Evolutionary conservation across 1,139 yeast genomes (phyloP).

Genomic region (Maudiozyma humilis): DNA sequence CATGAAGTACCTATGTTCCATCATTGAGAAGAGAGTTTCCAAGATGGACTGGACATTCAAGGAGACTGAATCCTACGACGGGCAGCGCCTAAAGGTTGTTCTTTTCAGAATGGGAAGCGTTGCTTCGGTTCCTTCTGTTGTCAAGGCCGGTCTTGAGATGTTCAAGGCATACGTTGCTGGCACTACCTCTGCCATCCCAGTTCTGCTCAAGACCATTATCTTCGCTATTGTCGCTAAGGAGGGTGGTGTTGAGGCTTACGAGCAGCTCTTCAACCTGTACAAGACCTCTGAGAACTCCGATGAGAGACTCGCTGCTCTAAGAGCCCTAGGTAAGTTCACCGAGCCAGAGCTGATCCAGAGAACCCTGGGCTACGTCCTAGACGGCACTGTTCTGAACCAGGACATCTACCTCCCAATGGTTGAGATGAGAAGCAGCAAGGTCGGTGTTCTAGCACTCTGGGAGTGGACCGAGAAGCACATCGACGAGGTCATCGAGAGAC

Average conservation of each 20-base stretch:
- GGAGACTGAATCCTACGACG: conserved; percentile 55
- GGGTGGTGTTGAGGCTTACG: conserved; percentile 59
- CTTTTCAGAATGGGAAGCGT: conserved; percentile 64
- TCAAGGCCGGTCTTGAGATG: conserved; percentile 45
- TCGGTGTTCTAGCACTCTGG: conserved; percentile 63
- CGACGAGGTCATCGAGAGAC: conserved; percentile 51
- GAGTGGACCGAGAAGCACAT: conserved; percentile 68
- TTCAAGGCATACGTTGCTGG: conserved; percentile 58
- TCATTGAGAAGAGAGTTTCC: conserved; percentile 52
- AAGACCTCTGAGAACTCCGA: conserved; percentile 58
- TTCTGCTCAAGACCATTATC: conserved; percentile 67
- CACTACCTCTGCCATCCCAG: conserved; percentile 58
- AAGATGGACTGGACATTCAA: conserved; percentile 64
- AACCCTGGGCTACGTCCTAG: conserved; percentile 53
- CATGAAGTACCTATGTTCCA: conserved; percentile 48
- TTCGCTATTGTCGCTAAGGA: conserved; percentile 58
- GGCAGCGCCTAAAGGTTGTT: conserved; percentile 65
- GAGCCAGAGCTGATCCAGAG: conserved; percentile 50
- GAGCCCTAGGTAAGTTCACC: conserved; percentile 64
- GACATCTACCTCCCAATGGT: conserved; percentile 74
- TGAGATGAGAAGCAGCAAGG: conserved; percentile 54
- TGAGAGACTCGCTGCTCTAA: conserved; percentile 69
- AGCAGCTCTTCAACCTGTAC: conserved; percentile 57
- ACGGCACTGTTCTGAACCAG: conserved; percentile 69
- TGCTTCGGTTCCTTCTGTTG: conserved; percentile 48